phyloP scores from a whole-genome alignment of 352 stramenopile genomes.

The Pythium biforme region DNA sequence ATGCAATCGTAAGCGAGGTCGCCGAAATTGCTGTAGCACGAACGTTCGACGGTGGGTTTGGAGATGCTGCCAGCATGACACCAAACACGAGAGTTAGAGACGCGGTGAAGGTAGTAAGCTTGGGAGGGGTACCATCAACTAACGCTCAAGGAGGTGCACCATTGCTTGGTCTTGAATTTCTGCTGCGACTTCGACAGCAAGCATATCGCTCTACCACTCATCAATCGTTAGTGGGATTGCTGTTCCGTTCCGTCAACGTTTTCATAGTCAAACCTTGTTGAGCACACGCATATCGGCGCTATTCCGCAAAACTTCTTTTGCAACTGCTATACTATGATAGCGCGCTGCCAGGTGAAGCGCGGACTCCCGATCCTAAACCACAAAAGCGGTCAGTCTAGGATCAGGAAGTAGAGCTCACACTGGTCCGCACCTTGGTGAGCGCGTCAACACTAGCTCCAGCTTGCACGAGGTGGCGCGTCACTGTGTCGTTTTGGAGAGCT shows the following conservation, averaged over 20 bases:
- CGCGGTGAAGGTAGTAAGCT: neutral
- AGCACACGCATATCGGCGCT: constrained; percentile 30
- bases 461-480: constrained; percentile 46
- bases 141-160: constrained; percentile 46
- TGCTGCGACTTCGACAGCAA: constrained; percentile 41
- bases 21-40: constrained; percentile 20
- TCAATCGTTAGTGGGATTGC: neutral
- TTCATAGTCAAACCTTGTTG: constrained; percentile 31
- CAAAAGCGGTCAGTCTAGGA: neutral
- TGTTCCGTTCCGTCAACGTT: neutral
- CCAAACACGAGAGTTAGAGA: neutral
- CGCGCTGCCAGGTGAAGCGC: constrained; percentile 47
- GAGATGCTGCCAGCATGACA: constrained; percentile 27
- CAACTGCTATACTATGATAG: constrained; percentile 36
- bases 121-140: constrained; percentile 5
- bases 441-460: constrained; percentile 45
- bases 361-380: constrained; percentile 35
- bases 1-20: constrained; percentile 34
- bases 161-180: constrained; percentile 39
- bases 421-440: constrained; percentile 27
- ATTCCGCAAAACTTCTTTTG: constrained; percentile 40
- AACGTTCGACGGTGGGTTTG: constrained; percentile 29
- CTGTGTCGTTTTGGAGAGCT: constrained; percentile 29
- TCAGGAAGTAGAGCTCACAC: neutral
- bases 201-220: constrained; percentile 32